phyloP scores from a whole-genome alignment of 2,329 filamentous ascomycete species.

The Corinectria fuckeliana region DNA sequence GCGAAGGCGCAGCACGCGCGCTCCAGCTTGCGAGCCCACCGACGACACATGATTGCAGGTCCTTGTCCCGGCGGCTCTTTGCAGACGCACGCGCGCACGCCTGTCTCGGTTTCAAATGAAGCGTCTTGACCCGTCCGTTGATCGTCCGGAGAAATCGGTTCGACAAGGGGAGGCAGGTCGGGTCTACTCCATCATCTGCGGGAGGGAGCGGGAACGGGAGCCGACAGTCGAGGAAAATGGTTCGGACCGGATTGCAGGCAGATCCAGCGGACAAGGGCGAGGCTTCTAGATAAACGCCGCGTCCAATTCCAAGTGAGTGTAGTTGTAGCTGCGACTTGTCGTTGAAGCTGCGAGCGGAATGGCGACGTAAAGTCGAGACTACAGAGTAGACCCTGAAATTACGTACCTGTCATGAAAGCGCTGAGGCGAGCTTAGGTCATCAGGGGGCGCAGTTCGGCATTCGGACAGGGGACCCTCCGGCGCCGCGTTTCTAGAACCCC shows the following conservation, averaged over 20 bases:
- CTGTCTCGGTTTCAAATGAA: not conserved
- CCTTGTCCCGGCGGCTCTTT: not conserved
- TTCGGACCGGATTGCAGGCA: not conserved
- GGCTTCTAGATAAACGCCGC: slow-evolving; percentile 2
- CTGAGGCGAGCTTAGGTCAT: slow-evolving; percentile 33
- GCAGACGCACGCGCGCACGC: not conserved
- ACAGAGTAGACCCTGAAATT: slow-evolving; percentile 3
- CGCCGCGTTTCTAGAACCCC: not conserved
- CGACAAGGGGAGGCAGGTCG: not conserved
- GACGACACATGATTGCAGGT: slow-evolving; percentile 56
- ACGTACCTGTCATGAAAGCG: slow-evolving; percentile 4
- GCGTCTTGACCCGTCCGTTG: not conserved
- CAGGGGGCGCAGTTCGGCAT: slow-evolving; percentile 24
- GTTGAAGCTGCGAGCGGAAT: not conserved
- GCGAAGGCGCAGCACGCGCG: slow-evolving; percentile 81
- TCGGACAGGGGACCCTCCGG: slow-evolving; percentile 8
- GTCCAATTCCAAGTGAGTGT: slow-evolving; percentile 6
- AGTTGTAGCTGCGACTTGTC: not conserved
- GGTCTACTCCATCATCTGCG: not conserved
- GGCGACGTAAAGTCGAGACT: not conserved
- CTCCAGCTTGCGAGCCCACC: slow-evolving; percentile 75
- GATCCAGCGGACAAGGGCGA: not conserved
- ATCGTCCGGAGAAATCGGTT: not conserved
- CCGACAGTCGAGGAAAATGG: not conserved
- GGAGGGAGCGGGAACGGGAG: not conserved